A percentile compares a stretch with the other conserved stretches of the same genome.
phyloP scores from a whole-genome alignment of 805 yeast species.

The Pichia heedii region DNA sequence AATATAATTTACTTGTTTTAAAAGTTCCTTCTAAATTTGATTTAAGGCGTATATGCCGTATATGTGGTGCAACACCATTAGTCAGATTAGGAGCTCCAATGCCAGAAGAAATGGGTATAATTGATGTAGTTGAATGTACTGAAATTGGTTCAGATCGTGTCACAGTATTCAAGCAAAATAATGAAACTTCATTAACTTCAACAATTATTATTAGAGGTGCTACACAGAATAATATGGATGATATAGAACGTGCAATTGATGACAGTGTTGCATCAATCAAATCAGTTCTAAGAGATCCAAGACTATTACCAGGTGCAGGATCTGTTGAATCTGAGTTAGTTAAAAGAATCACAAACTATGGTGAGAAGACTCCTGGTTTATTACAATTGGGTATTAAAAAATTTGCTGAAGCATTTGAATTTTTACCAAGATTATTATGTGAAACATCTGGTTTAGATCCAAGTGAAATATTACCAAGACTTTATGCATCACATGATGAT shows the following conservation, averaged over 20 bases:
- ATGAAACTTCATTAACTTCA: slow-evolving; percentile 65
- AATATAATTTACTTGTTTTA: slow-evolving; percentile 75
- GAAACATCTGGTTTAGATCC: slow-evolving; percentile 93
- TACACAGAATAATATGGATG: slow-evolving; percentile 87
- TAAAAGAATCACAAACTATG: slow-evolving; percentile 67
- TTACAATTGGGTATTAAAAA: slow-evolving; percentile 89
- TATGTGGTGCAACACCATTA: slow-evolving; percentile 94
- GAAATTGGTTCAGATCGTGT: slow-evolving; percentile 98
- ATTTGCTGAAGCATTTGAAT: slow-evolving; percentile 91
- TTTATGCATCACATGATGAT: slow-evolving; percentile 80
- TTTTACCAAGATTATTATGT: slow-evolving; percentile 83
- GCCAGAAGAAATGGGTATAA: slow-evolving; percentile 85
- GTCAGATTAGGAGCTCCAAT: slow-evolving; percentile 92
- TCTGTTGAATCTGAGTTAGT: slow-evolving; percentile 87
- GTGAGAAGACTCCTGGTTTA: slow-evolving; percentile 91
- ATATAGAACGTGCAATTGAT: slow-evolving; percentile 93
- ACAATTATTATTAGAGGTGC: slow-evolving; percentile 95
- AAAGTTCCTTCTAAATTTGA: slow-evolving; percentile 93
- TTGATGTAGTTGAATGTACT: slow-evolving; percentile 80
- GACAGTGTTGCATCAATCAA: slow-evolving; percentile 92
- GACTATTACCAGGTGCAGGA: slow-evolving; percentile 93
- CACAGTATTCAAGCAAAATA: slow-evolving; percentile 79
- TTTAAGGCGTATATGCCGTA: slow-evolving; percentile 86
- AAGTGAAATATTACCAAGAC: slow-evolving; percentile 77
- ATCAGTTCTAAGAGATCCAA: slow-evolving; percentile 73